These are phyloP conservation scores for Tolypocladium tropicale DNA, from an alignment of 2,329 filamentous ascomycete genomes.

Conservation along the genomic window DNA sequence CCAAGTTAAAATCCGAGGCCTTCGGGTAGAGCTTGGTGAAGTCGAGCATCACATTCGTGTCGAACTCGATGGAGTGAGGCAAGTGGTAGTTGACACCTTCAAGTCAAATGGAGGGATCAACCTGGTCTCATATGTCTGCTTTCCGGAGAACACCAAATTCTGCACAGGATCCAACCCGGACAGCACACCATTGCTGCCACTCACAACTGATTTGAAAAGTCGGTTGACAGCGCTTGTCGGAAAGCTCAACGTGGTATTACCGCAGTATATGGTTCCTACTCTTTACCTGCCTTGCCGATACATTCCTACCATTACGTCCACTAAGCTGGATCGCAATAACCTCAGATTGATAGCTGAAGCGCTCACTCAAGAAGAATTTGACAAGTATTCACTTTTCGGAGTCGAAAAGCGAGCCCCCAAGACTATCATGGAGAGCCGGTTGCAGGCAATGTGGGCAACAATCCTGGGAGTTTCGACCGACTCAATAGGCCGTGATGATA, in stretches of 20 bases:
- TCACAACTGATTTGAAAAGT: not conserved
- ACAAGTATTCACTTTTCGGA: not conserved
- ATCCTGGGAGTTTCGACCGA: not conserved
- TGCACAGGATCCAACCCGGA: not conserved
- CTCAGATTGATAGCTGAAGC: not conserved
- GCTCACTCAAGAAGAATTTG: not conserved
- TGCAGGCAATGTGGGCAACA: not conserved
- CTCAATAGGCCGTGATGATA: not conserved
- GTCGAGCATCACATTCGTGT: not conserved
- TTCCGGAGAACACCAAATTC: not conserved
- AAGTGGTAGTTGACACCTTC: not conserved
- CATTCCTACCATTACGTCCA: conserved; percentile 7
- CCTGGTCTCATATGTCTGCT: not conserved
- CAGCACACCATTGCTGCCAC: not conserved
- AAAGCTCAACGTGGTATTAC: not conserved
- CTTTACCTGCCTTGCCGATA: conserved; percentile 2
- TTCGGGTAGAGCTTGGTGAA: not conserved
- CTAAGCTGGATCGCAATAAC: conserved; percentile 6
- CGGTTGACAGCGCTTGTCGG: not conserved
- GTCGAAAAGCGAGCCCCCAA: not conserved
- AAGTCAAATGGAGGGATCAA: not conserved
- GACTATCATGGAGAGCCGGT: not conserved
- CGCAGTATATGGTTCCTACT: conserved; percentile 7
- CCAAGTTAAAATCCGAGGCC: not conserved
- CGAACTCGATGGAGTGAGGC: not conserved